These are phyloP conservation scores for Fusarium sp. DNA, from an alignment of 2,329 filamentous ascomycete species.

Conservation along the genomic window DNA sequence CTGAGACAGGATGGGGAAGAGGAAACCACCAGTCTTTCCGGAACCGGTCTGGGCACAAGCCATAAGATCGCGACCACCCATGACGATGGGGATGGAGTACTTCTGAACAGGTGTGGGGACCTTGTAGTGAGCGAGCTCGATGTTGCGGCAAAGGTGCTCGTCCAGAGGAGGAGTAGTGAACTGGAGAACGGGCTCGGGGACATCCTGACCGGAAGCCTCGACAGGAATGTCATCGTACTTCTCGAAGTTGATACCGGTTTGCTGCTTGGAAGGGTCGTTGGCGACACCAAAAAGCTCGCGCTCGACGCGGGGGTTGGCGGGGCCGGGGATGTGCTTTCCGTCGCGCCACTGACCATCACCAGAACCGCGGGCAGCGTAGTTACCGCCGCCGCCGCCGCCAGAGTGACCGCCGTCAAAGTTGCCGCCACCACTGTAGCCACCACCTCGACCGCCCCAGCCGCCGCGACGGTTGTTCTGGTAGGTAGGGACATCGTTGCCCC, in stretches of 20 bases:
- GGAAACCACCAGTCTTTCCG: slow-evolving; percentile 99
- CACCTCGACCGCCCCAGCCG: slow-evolving; percentile 56
- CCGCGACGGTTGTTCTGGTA: slow-evolving; percentile 55
- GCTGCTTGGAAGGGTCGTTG: slow-evolving; percentile 95
- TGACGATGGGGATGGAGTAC: slow-evolving; percentile 99
- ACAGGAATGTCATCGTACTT: slow-evolving; percentile 99
- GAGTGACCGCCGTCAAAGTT: slow-evolving; percentile 79
- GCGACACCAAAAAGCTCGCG: slow-evolving; percentile 93
- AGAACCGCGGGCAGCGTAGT: slow-evolving; percentile 79
- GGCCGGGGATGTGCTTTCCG: slow-evolving; percentile 94
- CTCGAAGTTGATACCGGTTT: slow-evolving; percentile 99
- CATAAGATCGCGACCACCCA: slow-evolving; percentile 98
- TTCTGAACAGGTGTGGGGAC: slow-evolving; percentile 98
- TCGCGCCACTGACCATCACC: slow-evolving; percentile 97
- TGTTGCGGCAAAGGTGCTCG: slow-evolving; percentile 93
- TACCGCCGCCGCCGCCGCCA: slow-evolving; percentile 73
- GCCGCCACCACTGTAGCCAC: slow-evolving; percentile 57
- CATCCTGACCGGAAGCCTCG: slow-evolving; percentile 93
- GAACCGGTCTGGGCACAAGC: slow-evolving; percentile 99
- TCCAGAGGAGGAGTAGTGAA: slow-evolving; percentile 98
- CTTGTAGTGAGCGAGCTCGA: slow-evolving; percentile 94
- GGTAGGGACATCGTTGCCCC: slow-evolving; percentile 51
- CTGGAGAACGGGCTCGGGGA: slow-evolving; percentile 89
- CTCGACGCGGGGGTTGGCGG: slow-evolving; percentile 89
- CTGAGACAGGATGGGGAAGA: slow-evolving; percentile 99